Evolutionary conservation across 768 basidiomycete genomes (phyloP).

Genomic region (Infundibulicybe gibba): DNA sequence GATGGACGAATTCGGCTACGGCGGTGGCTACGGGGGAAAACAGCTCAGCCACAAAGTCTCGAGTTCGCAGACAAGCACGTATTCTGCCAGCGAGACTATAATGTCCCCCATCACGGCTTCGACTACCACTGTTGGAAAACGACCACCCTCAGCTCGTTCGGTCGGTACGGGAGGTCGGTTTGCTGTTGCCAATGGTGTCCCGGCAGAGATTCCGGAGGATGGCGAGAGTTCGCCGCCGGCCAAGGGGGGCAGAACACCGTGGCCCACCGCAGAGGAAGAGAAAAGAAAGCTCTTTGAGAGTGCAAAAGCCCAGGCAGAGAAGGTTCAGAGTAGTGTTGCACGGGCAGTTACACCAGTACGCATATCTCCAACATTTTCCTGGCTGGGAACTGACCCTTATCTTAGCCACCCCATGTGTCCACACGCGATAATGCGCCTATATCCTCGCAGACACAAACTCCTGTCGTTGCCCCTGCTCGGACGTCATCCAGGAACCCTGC

Average conservation of each 20-base stretch:
- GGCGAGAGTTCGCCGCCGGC: slow-evolving; percentile 4
- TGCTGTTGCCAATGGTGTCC: slow-evolving; percentile 36
- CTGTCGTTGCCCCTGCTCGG: neutral
- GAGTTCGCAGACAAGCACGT: slow-evolving; percentile 11
- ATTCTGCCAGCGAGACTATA: slow-evolving; percentile 9
- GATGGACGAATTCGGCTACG: slow-evolving; percentile 19
- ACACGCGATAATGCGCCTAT: slow-evolving; percentile 18
- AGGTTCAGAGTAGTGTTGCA: slow-evolving; percentile 41
- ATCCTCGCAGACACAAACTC: slow-evolving; percentile 10
- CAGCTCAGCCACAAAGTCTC: slow-evolving; percentile 12
- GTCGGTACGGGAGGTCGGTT: slow-evolving; percentile 19
- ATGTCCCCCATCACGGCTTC: slow-evolving; percentile 8
- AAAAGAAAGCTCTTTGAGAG: slow-evolving; percentile 62
- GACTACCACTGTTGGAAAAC: neutral
- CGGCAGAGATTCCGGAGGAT: slow-evolving; percentile 21
- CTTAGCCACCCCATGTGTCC: slow-evolving; percentile 1
- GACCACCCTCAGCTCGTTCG: too few relatives aligned
- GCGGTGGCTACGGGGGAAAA: slow-evolving; percentile 11
- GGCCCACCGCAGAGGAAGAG: slow-evolving; percentile 61
- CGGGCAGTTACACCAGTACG: slow-evolving; percentile 27
- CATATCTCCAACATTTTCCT: neutral
- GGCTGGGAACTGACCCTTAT: neutral
- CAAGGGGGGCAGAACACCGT: slow-evolving; percentile 22
- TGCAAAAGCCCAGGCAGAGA: slow-evolving; percentile 58
- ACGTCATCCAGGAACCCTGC: slow-evolving; percentile 16